phyloP scores from a whole-genome alignment of 177 flowering plant species.

The Tripterygium wilfordii region DNA sequence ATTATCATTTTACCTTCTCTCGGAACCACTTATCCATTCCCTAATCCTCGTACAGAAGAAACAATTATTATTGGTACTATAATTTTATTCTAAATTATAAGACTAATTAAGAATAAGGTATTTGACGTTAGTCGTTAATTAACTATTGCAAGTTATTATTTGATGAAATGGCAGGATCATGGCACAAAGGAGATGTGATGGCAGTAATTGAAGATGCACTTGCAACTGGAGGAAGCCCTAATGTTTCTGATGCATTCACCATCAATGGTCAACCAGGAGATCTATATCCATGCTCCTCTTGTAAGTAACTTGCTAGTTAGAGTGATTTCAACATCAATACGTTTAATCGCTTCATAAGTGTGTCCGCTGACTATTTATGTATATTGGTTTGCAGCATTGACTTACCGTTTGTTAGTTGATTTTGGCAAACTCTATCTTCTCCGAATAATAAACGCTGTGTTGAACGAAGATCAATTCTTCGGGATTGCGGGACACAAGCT shows the following conservation, averaged over 20 bases:
- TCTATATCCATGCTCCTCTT: neutral
- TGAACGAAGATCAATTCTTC: slow-evolving; percentile 33
- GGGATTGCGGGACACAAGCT: slow-evolving; percentile 26
- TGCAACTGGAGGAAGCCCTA: neutral
- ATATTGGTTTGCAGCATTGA: neutral
- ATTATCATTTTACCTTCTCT: slow-evolving; percentile 12
- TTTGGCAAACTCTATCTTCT: slow-evolving; percentile 31
- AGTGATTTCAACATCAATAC: neutral
- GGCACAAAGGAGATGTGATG: neutral
- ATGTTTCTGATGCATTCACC: neutral
- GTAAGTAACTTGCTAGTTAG: neutral
- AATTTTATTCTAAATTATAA: no score
- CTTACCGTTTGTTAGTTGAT: slow-evolving; percentile 8
- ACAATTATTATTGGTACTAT: no score
- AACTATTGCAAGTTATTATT: no score
- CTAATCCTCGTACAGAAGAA: slow-evolving; percentile 12
- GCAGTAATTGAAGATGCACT: neutral
- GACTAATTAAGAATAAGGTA: no score
- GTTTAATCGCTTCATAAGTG: no score
- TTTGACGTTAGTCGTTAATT: no score
- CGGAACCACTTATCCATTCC: slow-evolving; percentile 16
- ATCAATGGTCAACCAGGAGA: slow-evolving; percentile 6
- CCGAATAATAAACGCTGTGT: slow-evolving; percentile 24
- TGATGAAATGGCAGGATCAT: neutral
- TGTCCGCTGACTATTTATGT: neutral